Percentiles rank a stretch among this genome's conserved stretches.
Conservation (phyloP, 495 filamentous ascomycete genomes). For the Penicillium mononematosum region DNA sequence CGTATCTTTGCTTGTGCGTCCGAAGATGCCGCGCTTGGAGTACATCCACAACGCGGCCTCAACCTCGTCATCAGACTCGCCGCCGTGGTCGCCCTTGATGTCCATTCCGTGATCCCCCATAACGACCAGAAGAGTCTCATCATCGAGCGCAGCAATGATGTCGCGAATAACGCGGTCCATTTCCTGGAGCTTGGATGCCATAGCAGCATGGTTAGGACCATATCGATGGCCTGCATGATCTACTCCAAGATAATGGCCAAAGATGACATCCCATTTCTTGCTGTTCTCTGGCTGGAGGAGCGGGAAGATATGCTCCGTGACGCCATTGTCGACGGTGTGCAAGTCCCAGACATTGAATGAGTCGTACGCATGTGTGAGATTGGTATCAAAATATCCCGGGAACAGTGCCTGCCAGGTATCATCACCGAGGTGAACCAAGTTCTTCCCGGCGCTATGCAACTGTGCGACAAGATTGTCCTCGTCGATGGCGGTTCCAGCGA, state of each 20-base stretch:
- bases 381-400: slow-evolving; percentile 83
- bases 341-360: slow-evolving; percentile 98
- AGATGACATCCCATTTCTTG: slow-evolving; percentile 82
- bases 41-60: slow-evolving; percentile 99
- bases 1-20: slow-evolving; percentile 63
- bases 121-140: slow-evolving; percentile 83
- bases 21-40: slow-evolving; percentile 79
- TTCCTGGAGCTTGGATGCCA: slow-evolving; percentile 84
- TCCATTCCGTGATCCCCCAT: slow-evolving; percentile 99
- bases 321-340: slow-evolving; percentile 94
- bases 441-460: slow-evolving; percentile 73
- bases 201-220: slow-evolving; percentile 88
- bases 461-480: slow-evolving; percentile 94
- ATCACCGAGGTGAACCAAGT: slow-evolving; percentile 88
- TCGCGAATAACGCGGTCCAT: slow-evolving; percentile 81
- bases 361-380: slow-evolving; percentile 83
- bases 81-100: slow-evolving; percentile 92
- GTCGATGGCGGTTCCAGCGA: slow-evolving; percentile 94
- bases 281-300: slow-evolving; percentile 62
- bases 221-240: slow-evolving; percentile 97
- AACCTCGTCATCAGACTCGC: slow-evolving; percentile 92
- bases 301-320: slow-evolving; percentile 89
- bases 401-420: slow-evolving; percentile 95
- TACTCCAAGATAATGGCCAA: slow-evolving; percentile 92
- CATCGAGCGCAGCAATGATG: slow-evolving; percentile 70